phyloP scores from a whole-genome alignment of 306 rosid genomes.

The Acacia melanoxylon region DNA sequence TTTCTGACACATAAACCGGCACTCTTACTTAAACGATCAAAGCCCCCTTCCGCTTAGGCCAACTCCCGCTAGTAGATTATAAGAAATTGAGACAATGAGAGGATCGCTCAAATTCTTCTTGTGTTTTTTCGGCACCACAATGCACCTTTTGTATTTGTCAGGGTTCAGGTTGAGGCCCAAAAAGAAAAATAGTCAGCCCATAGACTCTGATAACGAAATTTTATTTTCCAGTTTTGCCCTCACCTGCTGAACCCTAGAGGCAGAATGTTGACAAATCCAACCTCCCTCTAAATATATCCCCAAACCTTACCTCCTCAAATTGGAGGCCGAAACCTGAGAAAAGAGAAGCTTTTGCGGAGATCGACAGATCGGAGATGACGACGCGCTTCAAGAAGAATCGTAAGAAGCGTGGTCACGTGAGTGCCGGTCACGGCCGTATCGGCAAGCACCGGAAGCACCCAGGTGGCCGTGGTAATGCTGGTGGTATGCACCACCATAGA shows the following conservation, averaged over 20 bases:
- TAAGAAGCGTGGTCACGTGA: conserved; percentile 89
- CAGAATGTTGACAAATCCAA: neutral
- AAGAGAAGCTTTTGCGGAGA: neutral
- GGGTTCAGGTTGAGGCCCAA: neutral
- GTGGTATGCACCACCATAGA: conserved; percentile 47
- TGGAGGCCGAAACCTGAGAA: conserved; percentile 46
- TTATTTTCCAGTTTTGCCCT: neutral
- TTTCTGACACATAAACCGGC: too few relatives aligned
- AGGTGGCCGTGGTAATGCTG: conserved; percentile 41
- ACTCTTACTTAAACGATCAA: too few relatives aligned
- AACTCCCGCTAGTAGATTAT: too few relatives aligned
- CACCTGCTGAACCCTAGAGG: neutral
- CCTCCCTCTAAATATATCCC: neutral
- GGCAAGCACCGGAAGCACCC: conserved; percentile 72
- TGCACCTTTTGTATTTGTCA: too few relatives aligned
- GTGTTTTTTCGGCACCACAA: too few relatives aligned
- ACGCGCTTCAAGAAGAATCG: conserved; percentile 85
- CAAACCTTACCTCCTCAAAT: neutral
- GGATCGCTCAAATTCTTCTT: too few relatives aligned
- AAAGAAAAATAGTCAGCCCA: neutral
- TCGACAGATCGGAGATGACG: conserved; percentile 49
- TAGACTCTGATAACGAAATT: neutral
- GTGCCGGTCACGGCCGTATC: conserved; percentile 81
- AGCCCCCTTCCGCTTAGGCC: too few relatives aligned
- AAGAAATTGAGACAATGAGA: too few relatives aligned